phyloP scores from a whole-genome alignment of 768 basidiomycete genomes.

The Rubroboletus pulcherrimus region DNA sequence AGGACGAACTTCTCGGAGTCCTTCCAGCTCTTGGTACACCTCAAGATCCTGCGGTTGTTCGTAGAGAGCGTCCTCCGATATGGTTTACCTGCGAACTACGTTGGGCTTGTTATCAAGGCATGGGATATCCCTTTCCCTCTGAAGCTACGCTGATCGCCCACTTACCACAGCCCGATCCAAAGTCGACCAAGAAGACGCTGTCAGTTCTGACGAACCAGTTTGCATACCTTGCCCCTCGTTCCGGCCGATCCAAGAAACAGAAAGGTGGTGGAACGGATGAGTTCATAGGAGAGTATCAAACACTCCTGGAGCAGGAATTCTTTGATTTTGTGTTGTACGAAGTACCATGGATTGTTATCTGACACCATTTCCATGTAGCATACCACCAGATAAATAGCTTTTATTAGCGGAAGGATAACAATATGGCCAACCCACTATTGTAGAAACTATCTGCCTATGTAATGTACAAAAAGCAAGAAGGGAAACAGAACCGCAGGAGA shows the following conservation, averaged over 20 bases:
- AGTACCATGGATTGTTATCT: conserved; percentile 83
- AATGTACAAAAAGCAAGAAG: conserved; percentile 35
- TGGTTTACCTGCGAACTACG: conserved; percentile 89
- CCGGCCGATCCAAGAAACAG: conserved; percentile 42
- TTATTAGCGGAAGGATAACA: conserved; percentile 60
- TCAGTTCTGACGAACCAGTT: conserved; percentile 72
- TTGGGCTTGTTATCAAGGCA: conserved; percentile 79
- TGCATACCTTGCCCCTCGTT: conserved; percentile 72
- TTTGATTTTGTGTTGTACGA: conserved; percentile 95
- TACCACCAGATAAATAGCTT: conserved; percentile 34
- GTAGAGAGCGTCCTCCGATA: conserved; percentile 95
- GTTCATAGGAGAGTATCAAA: conserved; percentile 87
- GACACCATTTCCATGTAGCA: conserved; percentile 16
- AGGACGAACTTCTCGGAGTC: conserved; percentile 97
- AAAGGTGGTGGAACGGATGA: conserved; percentile 50
- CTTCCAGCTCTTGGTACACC: conserved; percentile 88
- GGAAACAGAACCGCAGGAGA: conserved; percentile 19
- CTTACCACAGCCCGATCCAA: conserved; percentile 72
- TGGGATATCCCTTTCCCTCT: conserved; percentile 6
- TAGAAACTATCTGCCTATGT: conserved; percentile 46
- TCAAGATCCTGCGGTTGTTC: conserved; percentile 88
- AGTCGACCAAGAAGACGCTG: conserved; percentile 76
- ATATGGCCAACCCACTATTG: conserved; percentile 55
- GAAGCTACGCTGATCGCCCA: not conserved
- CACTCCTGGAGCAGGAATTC: conserved; percentile 91